A percentile compares a stretch with the other conserved stretches of the same genome.
These are phyloP conservation scores for Mycena vitilis DNA, from an alignment of 768 basidiomycete species.

Conservation along the genomic window DNA sequence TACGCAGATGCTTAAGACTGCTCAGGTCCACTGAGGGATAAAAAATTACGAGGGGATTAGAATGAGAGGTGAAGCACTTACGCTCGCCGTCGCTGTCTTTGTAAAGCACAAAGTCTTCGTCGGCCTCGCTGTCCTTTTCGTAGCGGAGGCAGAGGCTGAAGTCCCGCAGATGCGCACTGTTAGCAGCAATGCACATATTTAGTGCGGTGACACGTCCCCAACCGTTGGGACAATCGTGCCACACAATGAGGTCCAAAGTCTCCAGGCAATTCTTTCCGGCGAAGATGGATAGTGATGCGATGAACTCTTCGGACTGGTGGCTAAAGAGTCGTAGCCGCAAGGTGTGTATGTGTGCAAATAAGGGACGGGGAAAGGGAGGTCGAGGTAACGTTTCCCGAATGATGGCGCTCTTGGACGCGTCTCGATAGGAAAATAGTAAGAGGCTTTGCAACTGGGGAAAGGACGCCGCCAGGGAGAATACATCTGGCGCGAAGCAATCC, in stretches of 20 bases:
- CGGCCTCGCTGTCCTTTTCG: constrained; percentile 16
- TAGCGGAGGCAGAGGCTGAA: constrained; percentile 5
- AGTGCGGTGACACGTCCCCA: constrained; percentile 21
- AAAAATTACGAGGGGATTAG: too few species aligned
- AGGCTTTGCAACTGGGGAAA: constrained; percentile 16
- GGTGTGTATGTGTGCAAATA: constrained; percentile 18
- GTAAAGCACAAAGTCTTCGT: neutral
- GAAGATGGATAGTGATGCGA: constrained; percentile 6
- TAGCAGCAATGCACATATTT: constrained; percentile 3
- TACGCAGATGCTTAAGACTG: neutral
- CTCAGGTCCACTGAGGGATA: constrained; percentile 22
- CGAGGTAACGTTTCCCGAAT: neutral
- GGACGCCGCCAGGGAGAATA: constrained; percentile 8
- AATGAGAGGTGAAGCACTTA: neutral
- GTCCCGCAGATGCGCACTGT: constrained; percentile 4
- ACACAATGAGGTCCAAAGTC: constrained; percentile 14
- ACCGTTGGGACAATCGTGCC: constrained; percentile 23
- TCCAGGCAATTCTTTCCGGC: neutral
- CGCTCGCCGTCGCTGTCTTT: constrained; percentile 9
- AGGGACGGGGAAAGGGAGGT: neutral
- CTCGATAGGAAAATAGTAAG: constrained; percentile 2
- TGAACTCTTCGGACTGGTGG: constrained; percentile 10
- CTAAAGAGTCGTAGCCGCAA: constrained; percentile 13
- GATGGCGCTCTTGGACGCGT: neutral
- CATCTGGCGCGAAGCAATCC: constrained; percentile 10